Conservation (phyloP, 768 basidiomycete genomes). For the Termitomyces sp. region DNA sequence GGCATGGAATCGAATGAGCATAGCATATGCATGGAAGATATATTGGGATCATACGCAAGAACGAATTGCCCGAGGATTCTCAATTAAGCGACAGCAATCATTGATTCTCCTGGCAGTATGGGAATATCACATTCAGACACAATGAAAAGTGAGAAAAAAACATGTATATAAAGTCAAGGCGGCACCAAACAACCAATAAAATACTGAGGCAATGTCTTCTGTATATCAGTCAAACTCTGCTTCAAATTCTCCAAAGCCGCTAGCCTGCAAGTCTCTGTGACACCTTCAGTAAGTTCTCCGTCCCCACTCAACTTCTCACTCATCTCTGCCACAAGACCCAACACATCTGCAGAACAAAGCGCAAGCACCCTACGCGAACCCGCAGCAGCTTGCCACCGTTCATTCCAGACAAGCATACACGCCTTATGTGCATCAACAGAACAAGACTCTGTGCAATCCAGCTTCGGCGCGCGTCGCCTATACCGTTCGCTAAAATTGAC, state of each 20-base stretch:
- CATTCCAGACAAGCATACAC: constrained; percentile 27
- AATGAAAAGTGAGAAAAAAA: background rate
- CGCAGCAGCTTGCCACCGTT: constrained; percentile 27
- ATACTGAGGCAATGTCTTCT: constrained; percentile 9
- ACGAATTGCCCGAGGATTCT: background rate
- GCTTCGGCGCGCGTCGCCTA: constrained; percentile 22
- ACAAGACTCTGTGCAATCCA: constrained; percentile 20
- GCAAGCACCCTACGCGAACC: constrained; percentile 28
- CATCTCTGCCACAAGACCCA: constrained; percentile 27
- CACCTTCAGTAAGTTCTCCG: constrained; percentile 22
- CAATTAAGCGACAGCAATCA: background rate
- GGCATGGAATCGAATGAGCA: background rate
- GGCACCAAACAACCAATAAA: constrained; percentile 8
- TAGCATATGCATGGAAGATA: background rate
- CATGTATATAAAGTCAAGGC: background rate
- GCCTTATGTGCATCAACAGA: constrained; percentile 17
- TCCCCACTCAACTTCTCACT: constrained; percentile 28
- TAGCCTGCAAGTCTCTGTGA: constrained; percentile 25
- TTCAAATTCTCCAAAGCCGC: constrained; percentile 24
- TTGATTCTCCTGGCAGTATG: background rate
- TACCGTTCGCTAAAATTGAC: constrained; percentile 30
- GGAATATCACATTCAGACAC: background rate
- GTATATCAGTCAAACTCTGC: constrained; percentile 5
- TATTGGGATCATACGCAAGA: background rate
- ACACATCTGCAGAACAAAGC: constrained; percentile 25